Conservation (phyloP, 2,329 filamentous ascomycete genomes). For the Cladosporium sp. region DNA sequence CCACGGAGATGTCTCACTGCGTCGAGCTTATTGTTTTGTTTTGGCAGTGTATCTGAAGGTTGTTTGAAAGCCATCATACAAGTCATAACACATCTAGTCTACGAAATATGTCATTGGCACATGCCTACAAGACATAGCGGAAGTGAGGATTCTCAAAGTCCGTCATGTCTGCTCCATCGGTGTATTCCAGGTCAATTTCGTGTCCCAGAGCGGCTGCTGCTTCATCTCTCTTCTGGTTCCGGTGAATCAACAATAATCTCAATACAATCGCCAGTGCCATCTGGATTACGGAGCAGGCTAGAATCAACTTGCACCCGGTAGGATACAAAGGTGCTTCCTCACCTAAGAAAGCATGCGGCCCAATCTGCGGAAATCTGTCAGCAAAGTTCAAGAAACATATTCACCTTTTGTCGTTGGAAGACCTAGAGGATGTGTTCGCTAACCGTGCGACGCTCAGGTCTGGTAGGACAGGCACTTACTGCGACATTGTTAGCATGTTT, state of each 20-base stretch:
- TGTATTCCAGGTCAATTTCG: conserved; percentile 26
- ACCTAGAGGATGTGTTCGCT: not conserved
- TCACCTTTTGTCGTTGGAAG: no score
- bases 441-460: not conserved
- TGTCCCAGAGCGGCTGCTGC: conserved; percentile 21
- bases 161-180: conserved; percentile 39
- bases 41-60: not conserved
- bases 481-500: conserved; percentile 25
- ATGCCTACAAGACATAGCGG: conserved; percentile 9
- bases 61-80: not conserved
- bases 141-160: conserved; percentile 37
- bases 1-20: not conserved
- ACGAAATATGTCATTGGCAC: not conserved
- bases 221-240: conserved; percentile 44
- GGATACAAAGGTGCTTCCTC: conserved; percentile 50
- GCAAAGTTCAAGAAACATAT: no score
- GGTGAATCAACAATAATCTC: conserved; percentile 38
- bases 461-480: not conserved
- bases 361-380: no score
- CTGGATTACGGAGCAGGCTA: conserved; percentile 49
- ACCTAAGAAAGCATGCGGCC: conserved; percentile 49
- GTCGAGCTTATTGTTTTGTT: not conserved
- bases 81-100: not conserved
- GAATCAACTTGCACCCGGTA: conserved; percentile 54
- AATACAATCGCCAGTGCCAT: conserved; percentile 41